Base-by-base conservation (phyloP, 2,329 filamentous ascomycete species). In the Geosmithia putterillii region DNA sequence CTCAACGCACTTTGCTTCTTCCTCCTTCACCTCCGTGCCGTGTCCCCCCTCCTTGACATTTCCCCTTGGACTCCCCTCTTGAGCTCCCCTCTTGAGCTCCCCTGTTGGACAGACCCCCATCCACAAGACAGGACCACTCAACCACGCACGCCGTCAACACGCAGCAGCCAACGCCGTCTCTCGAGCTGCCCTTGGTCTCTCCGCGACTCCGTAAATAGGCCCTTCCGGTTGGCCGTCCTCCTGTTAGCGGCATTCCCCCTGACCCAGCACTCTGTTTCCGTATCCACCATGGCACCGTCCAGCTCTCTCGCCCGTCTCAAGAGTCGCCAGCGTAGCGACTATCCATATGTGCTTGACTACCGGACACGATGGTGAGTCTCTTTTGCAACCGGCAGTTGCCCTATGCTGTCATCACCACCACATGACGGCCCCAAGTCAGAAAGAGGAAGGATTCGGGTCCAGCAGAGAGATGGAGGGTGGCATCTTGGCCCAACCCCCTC, bases 261-360 rank as follows among this genome's bases (percentile, higher is more conserved):
- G 17, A 18, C 15, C 17, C 17, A 21, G 20, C 15, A 8, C 9
- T 38, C 38, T 15, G 9, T 41, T n/a, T 25, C 19, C 15, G n/a
- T 38, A 18, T 37, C 32, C 19, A 42, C 17, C 25, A 47, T 47
- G 44, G 36, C 44, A 19, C 42, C 46, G 17, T 4, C 28, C 15
- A 32, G 28, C 28, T 32, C 28, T 14, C 39, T 43, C 21, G 32
- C 41, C 38, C 48, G 55, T 22, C 65, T 79, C 41, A 89, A 85
- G 62, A 65, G 65, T 47, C 76, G 83, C 40, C 73, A 64, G 40
- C 74, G 86, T 47, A 65, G 66, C 35, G 86, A 95, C 62, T 95
- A 95, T 62, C 70, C 71, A 40, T 94, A 81, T 59, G 67, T 80
- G 37, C 72, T 90, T 22, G 84, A 92, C 50, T 94, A 94, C 59